phyloP scores from a whole-genome alignment of 306 rosid genomes.

The Cajanus cajan region DNA sequence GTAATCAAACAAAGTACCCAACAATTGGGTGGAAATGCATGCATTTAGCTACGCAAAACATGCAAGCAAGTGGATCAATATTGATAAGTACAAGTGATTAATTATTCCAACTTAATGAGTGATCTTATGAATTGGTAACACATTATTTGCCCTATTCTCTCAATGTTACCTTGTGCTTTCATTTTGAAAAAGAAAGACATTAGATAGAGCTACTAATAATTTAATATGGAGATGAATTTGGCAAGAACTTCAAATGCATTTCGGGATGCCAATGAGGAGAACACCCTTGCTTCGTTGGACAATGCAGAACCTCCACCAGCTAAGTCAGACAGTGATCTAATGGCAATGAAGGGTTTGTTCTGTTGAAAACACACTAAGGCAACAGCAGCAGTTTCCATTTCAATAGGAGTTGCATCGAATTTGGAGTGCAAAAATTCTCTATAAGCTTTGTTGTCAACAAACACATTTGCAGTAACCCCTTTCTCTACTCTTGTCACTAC shows the following conservation, averaged over 20 bases:
- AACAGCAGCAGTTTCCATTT: constrained; percentile 80
- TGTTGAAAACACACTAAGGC: constrained; percentile 59
- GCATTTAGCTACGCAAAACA: too few relatives aligned
- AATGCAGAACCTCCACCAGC: constrained; percentile 75
- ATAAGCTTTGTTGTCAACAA: constrained; percentile 64
- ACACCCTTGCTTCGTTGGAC: constrained; percentile 55
- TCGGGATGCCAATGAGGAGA: constrained; percentile 54
- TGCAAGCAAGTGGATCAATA: too few relatives aligned
- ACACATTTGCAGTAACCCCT: constrained; percentile 60
- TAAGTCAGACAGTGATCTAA: constrained; percentile 66
- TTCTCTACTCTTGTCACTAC: constrained; percentile 52
- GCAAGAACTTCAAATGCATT: constrained; percentile 52
- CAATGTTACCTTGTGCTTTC: not conserved
- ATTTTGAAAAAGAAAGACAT: not conserved
- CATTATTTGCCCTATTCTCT: not conserved
- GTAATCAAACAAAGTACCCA: too few relatives aligned
- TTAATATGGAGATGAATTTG: constrained; percentile 45
- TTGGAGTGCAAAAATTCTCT: constrained; percentile 53
- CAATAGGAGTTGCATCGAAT: constrained; percentile 54
- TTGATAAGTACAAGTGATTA: too few relatives aligned
- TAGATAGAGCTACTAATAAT: not conserved
- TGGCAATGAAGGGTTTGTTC: constrained; percentile 53
- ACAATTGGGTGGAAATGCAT: too few relatives aligned
- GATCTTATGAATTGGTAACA: not conserved
- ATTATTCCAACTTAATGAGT: too few relatives aligned